These are phyloP conservation scores for Comarum palustre DNA, from an alignment of 306 rosid species.

Conservation along the genomic window DNA sequence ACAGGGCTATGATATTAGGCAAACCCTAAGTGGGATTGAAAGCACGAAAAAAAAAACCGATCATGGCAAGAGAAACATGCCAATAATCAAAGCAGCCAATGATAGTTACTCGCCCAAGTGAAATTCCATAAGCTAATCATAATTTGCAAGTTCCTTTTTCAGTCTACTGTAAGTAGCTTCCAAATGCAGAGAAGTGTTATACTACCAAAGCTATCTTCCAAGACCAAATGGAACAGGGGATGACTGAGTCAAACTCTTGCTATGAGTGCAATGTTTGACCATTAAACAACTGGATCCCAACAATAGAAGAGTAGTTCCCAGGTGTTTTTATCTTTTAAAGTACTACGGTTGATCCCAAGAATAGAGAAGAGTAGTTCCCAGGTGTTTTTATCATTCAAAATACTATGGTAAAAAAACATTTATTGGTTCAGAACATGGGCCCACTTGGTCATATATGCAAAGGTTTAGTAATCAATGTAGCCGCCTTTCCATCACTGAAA, in stretches of 20 bases:
- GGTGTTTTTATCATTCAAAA: too few relatives aligned
- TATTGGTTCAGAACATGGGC: too few relatives aligned
- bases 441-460: not conserved
- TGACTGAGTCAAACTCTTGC: not conserved
- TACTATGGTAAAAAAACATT: too few relatives aligned
- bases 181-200: not conserved
- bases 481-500: not conserved
- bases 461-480: not conserved
- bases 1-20: not conserved
- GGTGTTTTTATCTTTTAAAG: not conserved
- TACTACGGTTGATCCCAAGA: not conserved
- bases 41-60: not conserved
- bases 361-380: too few relatives aligned
- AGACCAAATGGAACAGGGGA: not conserved
- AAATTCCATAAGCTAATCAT: not conserved
- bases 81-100: not conserved
- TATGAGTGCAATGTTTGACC: not conserved
- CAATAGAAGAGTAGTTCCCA: not conserved
- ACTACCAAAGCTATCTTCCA: not conserved
- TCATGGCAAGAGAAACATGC: not conserved
- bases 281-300: not conserved
- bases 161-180: not conserved
- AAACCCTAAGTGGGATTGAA: not conserved
- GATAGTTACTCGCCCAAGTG: not conserved
- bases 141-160: not conserved